Evolutionary conservation across 495 filamentous ascomycete species (phyloP), one percentile per base, ranked within the genome.

Genomic region (Hypomontagnella submonticulosa): DNA sequence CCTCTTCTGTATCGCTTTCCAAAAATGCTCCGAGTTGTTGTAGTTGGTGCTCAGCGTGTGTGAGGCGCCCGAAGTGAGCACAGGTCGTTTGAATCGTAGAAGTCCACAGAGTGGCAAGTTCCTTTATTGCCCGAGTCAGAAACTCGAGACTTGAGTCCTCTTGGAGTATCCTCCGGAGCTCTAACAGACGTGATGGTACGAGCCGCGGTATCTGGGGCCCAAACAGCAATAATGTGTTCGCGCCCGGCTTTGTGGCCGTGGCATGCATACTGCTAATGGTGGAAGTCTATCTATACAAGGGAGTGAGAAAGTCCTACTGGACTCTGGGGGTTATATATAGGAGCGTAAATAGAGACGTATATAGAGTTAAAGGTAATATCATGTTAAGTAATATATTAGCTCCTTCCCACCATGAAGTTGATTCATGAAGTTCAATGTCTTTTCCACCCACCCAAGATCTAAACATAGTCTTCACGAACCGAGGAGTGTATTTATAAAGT

Each of bases 161-260:
- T 15, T 16, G 18, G 27, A 52, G 20, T 13, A 47, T 44, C 30
- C 48, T 44, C 8, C 57, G 47, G 23, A 61, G 48, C n/a, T 61
- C 57, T 37, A n/a, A 36, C 3, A 61, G 40, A 52, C 57, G 57
- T 4, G 46, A 37, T 23, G 57, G 40, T 4, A 52, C 27, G 0
- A 61, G 48, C 18, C 57, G 57, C 23, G 47, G 38, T 23, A 61
- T 42, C 34, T 61, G 57, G 12, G 57, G 57, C 32, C 57, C 57
- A 38, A 61, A 61, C n/a, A 61, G 13, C n/a, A 61, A 16, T 13
- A 61, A 36, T 18, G n/a, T 46, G 32, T 61, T 52, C 18, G n/a
- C 7, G n/a, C 47, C 38, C 30, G 57, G 18, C 7, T 46, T 61
- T 37, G 37, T 16, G 19, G 37, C 2, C 1, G 27, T 51, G 23